A percentile compares a stretch with the other conserved stretches of the same genome.
Evolutionary conservation across 1,284 basidiomycete genomes (phyloP).

Genomic region (Ustilago xerochloae): DNA sequence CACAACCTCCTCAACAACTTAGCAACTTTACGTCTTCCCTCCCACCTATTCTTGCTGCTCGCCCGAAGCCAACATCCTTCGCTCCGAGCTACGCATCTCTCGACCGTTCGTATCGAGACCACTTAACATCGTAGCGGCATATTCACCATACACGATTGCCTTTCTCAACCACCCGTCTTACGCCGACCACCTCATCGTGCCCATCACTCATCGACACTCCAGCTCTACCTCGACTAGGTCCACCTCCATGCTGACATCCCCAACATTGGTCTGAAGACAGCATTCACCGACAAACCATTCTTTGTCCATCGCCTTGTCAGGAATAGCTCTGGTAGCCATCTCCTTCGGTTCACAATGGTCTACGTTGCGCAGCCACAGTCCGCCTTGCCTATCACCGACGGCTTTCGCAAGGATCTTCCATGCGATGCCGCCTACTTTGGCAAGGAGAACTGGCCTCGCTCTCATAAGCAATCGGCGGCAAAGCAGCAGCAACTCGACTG

Average conservation of each 20-base stretch:
- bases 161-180: not conserved
- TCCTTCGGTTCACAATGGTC: slow-evolving; percentile 17
- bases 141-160: slow-evolving; percentile 1
- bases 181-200: not conserved
- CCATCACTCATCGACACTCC: not conserved
- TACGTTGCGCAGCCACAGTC: slow-evolving; percentile 28
- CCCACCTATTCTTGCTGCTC: not conserved
- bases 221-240: not conserved
- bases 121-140: not conserved
- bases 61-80: slow-evolving; percentile 9
- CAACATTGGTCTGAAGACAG: slow-evolving; percentile 3
- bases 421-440: slow-evolving; percentile 24
- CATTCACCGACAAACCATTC: slow-evolving; percentile 8
- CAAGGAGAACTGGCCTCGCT: slow-evolving; percentile 44
- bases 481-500: slow-evolving; percentile 11
- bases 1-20: not conserved
- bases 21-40: not conserved
- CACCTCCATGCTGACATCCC: slow-evolving; percentile 18
- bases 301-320: not conserved
- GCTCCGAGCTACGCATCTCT: not conserved
- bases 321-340: slow-evolving; percentile 29
- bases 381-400: slow-evolving; percentile 12
- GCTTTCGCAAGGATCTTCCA: slow-evolving; percentile 18
- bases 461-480: slow-evolving; percentile 15
- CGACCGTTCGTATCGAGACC: slow-evolving; percentile 28